Evolutionary conservation across 106 monocot species (phyloP).

Genomic region (Dendrobium nobile): DNA sequence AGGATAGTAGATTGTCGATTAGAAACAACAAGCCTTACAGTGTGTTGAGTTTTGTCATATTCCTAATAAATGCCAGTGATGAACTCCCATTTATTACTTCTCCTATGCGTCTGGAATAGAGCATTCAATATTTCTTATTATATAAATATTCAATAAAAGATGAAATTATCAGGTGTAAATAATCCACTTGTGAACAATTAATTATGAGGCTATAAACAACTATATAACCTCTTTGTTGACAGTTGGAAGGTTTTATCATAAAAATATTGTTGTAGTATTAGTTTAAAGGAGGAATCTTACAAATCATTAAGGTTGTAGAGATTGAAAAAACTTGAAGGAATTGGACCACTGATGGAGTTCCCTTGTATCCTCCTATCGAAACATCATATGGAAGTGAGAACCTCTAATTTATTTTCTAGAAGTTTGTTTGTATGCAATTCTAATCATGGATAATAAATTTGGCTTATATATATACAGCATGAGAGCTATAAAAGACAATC

Average conservation of each 20-base stretch:
- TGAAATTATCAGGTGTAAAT: background rate
- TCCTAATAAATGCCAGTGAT: constrained; percentile 56
- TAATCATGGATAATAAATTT: no score
- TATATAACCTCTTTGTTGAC: no score
- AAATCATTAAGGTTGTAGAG: constrained; percentile 32
- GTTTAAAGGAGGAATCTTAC: constrained; percentile 12
- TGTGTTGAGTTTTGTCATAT: constrained; percentile 47
- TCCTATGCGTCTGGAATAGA: constrained; percentile 50
- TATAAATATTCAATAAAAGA: background rate
- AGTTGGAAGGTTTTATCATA: no score
- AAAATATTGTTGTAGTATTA: no score
- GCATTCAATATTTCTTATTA: background rate
- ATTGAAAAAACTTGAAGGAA: constrained; percentile 47
- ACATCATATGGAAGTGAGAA: background rate
- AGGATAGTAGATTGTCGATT: background rate
- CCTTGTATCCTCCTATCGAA: constrained; percentile 65
- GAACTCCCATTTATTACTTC: constrained; percentile 67
- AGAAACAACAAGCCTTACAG: constrained; percentile 41
- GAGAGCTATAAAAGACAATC: constrained; percentile 7
- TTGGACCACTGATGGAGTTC: constrained; percentile 68
- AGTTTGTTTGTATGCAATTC: background rate
- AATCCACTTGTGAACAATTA: no score
- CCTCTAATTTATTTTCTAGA: background rate
- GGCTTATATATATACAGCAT: no score
- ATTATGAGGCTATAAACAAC: no score